Evolutionary conservation across 208 protist species (phyloP).

Genomic region (Crithidia mellificae): DNA sequence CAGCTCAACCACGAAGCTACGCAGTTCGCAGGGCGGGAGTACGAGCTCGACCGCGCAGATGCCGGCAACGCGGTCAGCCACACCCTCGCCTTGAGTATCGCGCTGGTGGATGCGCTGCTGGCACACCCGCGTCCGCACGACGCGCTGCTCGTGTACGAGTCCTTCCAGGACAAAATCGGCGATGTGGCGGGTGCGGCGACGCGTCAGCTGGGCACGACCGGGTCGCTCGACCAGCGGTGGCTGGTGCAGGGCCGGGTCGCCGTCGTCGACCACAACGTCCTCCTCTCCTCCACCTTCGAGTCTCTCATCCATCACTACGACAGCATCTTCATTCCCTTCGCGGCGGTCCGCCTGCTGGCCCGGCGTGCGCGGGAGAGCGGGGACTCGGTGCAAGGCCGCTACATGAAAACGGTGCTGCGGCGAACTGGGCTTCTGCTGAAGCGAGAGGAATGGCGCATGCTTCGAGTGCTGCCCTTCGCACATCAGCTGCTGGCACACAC

Average conservation of each 20-base stretch:
- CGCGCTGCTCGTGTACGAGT: constrained; percentile 59
- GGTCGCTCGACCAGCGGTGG: constrained; percentile 73
- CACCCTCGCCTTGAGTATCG: constrained; percentile 62
- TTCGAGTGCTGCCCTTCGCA: constrained; percentile 72
- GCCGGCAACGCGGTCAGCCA: constrained; percentile 55
- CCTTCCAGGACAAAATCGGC: constrained; percentile 64
- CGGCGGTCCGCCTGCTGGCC: constrained; percentile 66
- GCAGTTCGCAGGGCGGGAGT: constrained; percentile 72
- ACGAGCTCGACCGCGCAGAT: constrained; percentile 42
- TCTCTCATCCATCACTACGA: constrained; percentile 86
- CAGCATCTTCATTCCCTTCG: constrained; percentile 79
- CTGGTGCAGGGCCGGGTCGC: constrained; percentile 85
- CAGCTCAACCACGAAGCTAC: constrained; percentile 79
- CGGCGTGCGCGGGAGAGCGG: constrained; percentile 59
- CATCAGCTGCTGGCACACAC: constrained; percentile 82
- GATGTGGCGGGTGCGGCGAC: constrained; percentile 62
- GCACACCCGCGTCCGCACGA: constrained; percentile 67
- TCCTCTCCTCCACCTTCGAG: constrained; percentile 79
- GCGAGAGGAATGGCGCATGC: constrained; percentile 39
- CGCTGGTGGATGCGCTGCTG: constrained; percentile 76
- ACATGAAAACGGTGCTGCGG: constrained; percentile 50
- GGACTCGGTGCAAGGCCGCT: constrained; percentile 56
- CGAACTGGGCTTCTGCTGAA: constrained; percentile 47
- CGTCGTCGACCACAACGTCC: constrained; percentile 86
- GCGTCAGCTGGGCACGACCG: constrained; percentile 59